Evolutionary conservation across 31 red algal species (phyloP).

Genomic region (Endocladia muricata): DNA sequence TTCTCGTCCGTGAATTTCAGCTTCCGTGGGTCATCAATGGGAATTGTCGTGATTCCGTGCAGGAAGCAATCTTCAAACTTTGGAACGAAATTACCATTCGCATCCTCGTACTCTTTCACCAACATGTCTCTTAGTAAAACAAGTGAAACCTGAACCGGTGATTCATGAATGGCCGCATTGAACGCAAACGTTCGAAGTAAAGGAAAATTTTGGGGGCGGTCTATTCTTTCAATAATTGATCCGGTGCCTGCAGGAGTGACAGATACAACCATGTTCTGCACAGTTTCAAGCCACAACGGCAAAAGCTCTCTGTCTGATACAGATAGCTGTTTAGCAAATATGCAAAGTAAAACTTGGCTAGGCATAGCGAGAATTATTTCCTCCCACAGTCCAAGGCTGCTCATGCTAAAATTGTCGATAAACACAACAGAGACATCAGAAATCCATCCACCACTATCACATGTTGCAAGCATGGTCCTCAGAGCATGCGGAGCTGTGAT

Average conservation of each 20-base stretch:
- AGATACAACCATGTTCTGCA: constrained; percentile 46
- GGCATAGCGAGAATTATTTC: constrained; percentile 65
- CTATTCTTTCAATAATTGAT: constrained; percentile 52
- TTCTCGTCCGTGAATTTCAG: constrained; percentile 35
- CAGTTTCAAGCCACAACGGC: constrained; percentile 61
- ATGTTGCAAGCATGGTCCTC: constrained; percentile 14
- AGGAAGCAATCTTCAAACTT: constrained; percentile 51
- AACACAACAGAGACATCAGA: constrained; percentile 29
- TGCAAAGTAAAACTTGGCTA: constrained; percentile 46
- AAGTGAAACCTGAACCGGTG: constrained; percentile 65
- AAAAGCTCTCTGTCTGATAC: constrained; percentile 26
- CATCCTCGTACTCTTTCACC: constrained; percentile 8
- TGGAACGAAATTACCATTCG: constrained; percentile 24
- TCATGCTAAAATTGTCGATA: constrained; percentile 30
- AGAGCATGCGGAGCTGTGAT: constrained; percentile 48
- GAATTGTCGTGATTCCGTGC: constrained; percentile 59
- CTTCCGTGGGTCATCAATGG: constrained; percentile 18
- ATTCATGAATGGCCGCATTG: constrained; percentile 59
- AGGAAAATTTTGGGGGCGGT: constrained; percentile 43
- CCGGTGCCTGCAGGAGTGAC: constrained; percentile 31
- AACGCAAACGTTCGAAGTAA: constrained; percentile 61
- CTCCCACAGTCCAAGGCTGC: constrained; percentile 41
- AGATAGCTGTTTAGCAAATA: constrained; percentile 26
- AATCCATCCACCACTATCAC: constrained; percentile 25
- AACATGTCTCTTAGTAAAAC: constrained; percentile 56